Evolutionary conservation across 495 filamentous ascomycete genomes (phyloP), one percentile per base, ranked within the genome.

Genomic region (Xylaria bambusicola): DNA sequence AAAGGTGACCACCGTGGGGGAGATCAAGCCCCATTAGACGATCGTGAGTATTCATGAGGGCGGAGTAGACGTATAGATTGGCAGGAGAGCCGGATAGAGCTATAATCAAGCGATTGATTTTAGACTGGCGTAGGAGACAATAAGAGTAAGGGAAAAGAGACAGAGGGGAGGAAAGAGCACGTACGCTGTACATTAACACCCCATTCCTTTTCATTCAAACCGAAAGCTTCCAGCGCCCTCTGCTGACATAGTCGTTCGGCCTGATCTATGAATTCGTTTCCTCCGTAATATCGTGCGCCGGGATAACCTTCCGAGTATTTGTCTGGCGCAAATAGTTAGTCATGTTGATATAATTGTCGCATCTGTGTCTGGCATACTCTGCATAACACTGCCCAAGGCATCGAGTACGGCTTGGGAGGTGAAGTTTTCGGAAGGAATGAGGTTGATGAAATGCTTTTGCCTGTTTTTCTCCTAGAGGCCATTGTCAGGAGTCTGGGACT

Each of bases 261-360:
- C 64, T 91, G 84, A 66, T 98, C 94, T 67, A 98, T 98, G 73
- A 88, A 87, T 72, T 97, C 91, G 67, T 98, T 98, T 63, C 94
- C 94, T 40, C 94, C 94, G 70, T 98, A 98, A 75, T 98, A 98
- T 70, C 94, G 77, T 42, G 93, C 95, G 49, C 94, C 95, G 47
- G 94, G 94, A 65, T 98, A 98, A 40, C 94, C 94, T 74, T 98
- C 94, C 6, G 95, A 98, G 78, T 98, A 98, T 73, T 98, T 98
- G 69, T 98, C 91, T 93, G 70, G n/a, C 20, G 23, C 24, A 5
- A 27, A 13, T 10, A 17, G 59, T 71, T 47, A 71, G 66, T 44
- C 1, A 6, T n/a, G 31, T 23, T 20, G 48, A 26, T 4, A 40
- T 18, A 5, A 12, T 52, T 17, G 62, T 45, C 10, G 23, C 17